Percentiles rank a stretch among this genome's conserved stretches.
Evolutionary conservation across 2,329 filamentous ascomycete species (phyloP).

Genomic region (Pseudonectria foliicola): DNA sequence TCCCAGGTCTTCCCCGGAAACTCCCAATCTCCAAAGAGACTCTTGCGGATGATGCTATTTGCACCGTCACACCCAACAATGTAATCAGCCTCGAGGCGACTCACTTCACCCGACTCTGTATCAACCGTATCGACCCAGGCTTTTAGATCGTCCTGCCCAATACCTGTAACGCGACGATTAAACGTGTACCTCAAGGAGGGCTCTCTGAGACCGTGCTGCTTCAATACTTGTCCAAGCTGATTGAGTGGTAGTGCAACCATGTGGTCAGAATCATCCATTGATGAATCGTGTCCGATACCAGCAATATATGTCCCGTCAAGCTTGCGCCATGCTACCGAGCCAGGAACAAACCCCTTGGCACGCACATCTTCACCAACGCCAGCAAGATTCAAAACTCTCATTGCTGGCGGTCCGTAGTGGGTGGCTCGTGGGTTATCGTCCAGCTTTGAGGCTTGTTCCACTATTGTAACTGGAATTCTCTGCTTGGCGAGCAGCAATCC

Average conservation of each 20-base stretch:
- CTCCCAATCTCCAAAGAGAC: slow-evolving; percentile 42
- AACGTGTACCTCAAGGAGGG: neutral
- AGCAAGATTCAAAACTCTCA: slow-evolving; percentile 2
- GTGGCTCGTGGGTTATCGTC: slow-evolving; percentile 9
- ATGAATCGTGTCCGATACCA: neutral
- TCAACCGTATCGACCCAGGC: slow-evolving; percentile 35
- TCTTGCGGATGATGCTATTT: slow-evolving; percentile 39
- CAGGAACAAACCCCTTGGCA: slow-evolving; percentile 3
- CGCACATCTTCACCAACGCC: slow-evolving; percentile 6
- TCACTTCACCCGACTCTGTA: slow-evolving; percentile 28
- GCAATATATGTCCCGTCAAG: slow-evolving; percentile 3
- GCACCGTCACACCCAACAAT: slow-evolving; percentile 51
- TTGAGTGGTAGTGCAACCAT: slow-evolving; percentile 4
- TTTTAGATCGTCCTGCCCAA: slow-evolving; percentile 38
- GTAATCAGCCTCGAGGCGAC: slow-evolving; percentile 40
- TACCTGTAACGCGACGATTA: slow-evolving; percentile 36
- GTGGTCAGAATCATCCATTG: neutral
- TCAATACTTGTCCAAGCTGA: slow-evolving; percentile 1
- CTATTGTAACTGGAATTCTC: slow-evolving; percentile 1
- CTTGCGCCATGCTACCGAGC: slow-evolving; percentile 4
- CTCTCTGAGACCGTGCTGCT: neutral
- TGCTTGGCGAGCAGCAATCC: slow-evolving; percentile 4
- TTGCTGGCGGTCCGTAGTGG: slow-evolving; percentile 6
- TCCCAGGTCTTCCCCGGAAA: slow-evolving; percentile 56
- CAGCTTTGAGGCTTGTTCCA: slow-evolving; percentile 2